Conservation (phyloP, 2,329 filamentous ascomycete species). For the Colletotrichum tanaceti region DNA sequence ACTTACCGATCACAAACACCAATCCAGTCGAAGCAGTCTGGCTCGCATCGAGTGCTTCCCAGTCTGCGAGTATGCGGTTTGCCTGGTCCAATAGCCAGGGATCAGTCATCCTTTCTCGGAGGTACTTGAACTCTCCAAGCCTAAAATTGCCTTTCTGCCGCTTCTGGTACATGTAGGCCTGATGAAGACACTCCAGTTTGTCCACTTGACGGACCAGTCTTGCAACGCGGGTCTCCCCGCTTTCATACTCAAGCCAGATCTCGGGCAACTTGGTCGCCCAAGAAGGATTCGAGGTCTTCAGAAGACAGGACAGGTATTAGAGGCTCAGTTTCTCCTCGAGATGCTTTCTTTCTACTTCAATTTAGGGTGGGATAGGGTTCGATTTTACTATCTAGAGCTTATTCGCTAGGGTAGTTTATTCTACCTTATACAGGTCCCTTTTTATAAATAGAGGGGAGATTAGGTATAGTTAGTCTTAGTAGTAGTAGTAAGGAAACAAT, state of each 20-base stretch:
- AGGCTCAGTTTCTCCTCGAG: constrained; percentile 7
- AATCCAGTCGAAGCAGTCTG: background rate
- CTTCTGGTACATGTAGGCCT: constrained; percentile 30
- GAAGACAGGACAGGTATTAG: constrained; percentile 6
- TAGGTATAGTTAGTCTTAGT: no score
- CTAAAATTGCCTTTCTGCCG: constrained; percentile 7
- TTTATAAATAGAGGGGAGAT: no score
- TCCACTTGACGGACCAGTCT: constrained; percentile 22
- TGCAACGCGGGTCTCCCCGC: constrained; percentile 3
- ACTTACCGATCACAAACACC: constrained; percentile 10
- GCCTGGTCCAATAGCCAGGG: constrained; percentile 8
- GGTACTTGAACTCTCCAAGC: constrained; percentile 8
- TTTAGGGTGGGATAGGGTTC: no score
- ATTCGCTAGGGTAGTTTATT: no score
- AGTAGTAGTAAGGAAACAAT: no score
- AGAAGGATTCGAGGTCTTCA: constrained; percentile 1
- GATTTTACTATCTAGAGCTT: no score
- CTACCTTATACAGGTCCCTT: no score
- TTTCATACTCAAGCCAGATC: constrained; percentile 19
- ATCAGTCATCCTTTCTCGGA: constrained; percentile 7
- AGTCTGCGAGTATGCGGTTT: constrained; percentile 10
- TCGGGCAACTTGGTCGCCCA: constrained; percentile 1
- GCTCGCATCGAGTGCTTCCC: background rate
- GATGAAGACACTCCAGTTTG: constrained; percentile 26
- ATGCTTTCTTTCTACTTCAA: constrained; percentile 27